phyloP scores from a whole-genome alignment of 345 rosid species.

The Syzygium grande region DNA sequence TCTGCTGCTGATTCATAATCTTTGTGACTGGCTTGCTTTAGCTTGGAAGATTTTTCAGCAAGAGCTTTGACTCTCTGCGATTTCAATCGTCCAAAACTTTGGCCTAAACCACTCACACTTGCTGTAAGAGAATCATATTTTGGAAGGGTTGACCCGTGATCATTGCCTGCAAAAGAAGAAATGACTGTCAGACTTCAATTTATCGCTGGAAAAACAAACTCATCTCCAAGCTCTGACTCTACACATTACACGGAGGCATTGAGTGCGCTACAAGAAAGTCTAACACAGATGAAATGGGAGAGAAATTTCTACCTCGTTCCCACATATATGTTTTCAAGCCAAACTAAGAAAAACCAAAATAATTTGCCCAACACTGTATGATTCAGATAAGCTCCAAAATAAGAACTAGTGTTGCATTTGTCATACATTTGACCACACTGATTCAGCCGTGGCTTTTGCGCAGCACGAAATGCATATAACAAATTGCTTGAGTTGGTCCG shows the following conservation, averaged over 20 bases:
- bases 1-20: constrained; percentile 8
- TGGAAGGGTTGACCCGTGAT: neutral
- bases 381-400: neutral
- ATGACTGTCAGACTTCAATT: neutral
- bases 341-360: neutral
- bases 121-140: constrained; percentile 5
- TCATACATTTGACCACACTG: neutral
- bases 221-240: neutral
- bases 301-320: neutral
- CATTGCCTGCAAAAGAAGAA: constrained; percentile 5
- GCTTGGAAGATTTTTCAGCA: constrained; percentile 28
- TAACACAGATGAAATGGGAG: neutral
- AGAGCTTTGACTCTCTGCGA: constrained; percentile 53
- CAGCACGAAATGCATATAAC: neutral
- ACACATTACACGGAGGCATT: neutral
- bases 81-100: constrained; percentile 51
- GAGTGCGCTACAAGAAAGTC: neutral
- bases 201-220: neutral
- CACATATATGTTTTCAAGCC: neutral
- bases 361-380: neutral
- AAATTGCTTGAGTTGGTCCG: neutral
- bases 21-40: constrained; percentile 15
- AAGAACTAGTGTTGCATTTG: neutral
- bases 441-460: neutral
- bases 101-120: constrained; percentile 3